These are phyloP conservation scores for Xylaria castorea DNA, from an alignment of 495 filamentous ascomycete genomes.

Conservation along the genomic window DNA sequence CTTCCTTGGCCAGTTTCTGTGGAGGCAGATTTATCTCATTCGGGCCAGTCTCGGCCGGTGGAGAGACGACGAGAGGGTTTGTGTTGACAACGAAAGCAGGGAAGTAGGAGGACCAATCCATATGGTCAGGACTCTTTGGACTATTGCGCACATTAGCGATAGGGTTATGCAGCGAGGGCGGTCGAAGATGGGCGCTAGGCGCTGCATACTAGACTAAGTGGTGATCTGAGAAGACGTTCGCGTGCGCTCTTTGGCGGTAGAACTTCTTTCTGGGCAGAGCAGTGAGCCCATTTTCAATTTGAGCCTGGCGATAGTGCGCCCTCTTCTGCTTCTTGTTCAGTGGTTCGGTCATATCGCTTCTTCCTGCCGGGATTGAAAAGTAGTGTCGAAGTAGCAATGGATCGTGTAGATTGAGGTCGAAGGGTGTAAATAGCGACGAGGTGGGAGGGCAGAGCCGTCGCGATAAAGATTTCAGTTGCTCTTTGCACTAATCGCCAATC, in stretches of 20 bases:
- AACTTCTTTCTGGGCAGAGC: conserved; percentile 88
- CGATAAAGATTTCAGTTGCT: background rate
- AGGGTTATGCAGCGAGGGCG: background rate
- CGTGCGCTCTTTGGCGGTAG: conserved; percentile 95
- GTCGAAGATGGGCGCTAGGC: background rate
- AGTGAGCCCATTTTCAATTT: conserved; percentile 42
- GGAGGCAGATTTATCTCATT: conserved; percentile 31
- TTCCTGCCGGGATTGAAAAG: background rate
- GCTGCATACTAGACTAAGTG: conserved; percentile 78
- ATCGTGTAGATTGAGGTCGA: background rate
- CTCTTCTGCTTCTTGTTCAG: conserved; percentile 75
- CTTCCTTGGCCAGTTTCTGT: conserved; percentile 64
- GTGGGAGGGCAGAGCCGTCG: background rate
- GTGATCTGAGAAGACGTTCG: conserved; percentile 97
- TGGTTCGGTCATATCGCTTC: conserved; percentile 55
- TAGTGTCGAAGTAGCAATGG: background rate
- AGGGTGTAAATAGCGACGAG: background rate
- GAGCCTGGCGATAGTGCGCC: conserved; percentile 68
- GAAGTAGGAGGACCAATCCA: conserved; percentile 90
- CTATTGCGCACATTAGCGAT: conserved; percentile 53
- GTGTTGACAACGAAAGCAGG: conserved; percentile 65
- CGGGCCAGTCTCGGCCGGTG: conserved; percentile 23
- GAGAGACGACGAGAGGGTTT: conserved; percentile 20
- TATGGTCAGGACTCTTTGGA: conserved; percentile 77
- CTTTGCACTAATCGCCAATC: conserved; percentile 8